phyloP scores from a whole-genome alignment of 495 filamentous ascomycete species.

The Penicillium malachiteum region DNA sequence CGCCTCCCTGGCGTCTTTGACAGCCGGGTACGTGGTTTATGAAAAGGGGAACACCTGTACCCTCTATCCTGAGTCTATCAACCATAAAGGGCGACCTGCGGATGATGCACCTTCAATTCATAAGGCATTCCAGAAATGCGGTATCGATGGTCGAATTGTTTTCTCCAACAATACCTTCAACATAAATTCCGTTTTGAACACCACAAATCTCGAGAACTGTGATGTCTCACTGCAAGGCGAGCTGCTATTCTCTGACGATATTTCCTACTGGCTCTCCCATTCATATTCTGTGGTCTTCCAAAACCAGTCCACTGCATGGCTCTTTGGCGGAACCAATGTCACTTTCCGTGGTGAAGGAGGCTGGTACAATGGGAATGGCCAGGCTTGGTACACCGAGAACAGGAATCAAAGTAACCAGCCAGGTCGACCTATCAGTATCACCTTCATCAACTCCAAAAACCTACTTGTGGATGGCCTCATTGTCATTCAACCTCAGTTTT shows the following conservation, averaged over 20 bases:
- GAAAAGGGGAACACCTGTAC: conserved; percentile 9
- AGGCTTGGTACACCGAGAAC: conserved; percentile 43
- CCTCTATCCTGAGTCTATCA: conserved; percentile 21
- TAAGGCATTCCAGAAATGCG: conserved; percentile 41
- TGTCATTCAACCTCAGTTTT: conserved; percentile 48
- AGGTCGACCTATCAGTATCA: conserved; percentile 44
- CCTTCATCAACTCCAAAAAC: conserved; percentile 37
- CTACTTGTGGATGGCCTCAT: conserved; percentile 29
- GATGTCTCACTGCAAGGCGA: conserved; percentile 39
- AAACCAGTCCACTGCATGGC: conserved; percentile 48
- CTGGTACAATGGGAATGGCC: conserved; percentile 48
- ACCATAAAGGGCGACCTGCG: conserved; percentile 13
- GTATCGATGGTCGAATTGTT: conserved; percentile 34
- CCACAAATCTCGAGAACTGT: conserved; percentile 41
- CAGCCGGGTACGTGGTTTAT: conserved; percentile 13
- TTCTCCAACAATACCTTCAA: conserved; percentile 39
- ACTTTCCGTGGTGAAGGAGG: conserved; percentile 39
- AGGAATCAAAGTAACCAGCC: conserved; percentile 38
- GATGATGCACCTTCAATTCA: conserved; percentile 44
- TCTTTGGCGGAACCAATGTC: conserved; percentile 43
- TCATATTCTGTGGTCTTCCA: conserved; percentile 45
- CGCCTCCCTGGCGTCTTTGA: conserved; percentile 7
- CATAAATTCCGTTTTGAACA: conserved; percentile 45
- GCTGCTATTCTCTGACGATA: conserved; percentile 39
- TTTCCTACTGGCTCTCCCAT: conserved; percentile 45